These are phyloP conservation scores for Scalesia atractyloides DNA, from an alignment of 129 eudicot species.

Conservation along the genomic window DNA sequence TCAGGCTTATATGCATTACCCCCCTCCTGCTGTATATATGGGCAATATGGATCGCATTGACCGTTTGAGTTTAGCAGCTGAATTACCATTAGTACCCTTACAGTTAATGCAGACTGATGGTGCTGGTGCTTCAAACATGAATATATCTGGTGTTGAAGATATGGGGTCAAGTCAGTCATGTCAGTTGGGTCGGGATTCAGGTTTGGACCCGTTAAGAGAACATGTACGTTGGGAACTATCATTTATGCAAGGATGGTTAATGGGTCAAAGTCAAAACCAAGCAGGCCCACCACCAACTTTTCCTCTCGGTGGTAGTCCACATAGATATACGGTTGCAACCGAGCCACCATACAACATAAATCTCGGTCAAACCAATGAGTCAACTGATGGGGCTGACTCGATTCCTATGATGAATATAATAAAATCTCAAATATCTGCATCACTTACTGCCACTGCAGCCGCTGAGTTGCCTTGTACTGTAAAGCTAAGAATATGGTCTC, in stretches of 20 bases:
- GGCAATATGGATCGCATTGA: conserved; percentile 45
- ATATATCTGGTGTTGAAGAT: conserved; percentile 28
- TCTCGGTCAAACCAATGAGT: conserved; percentile 29
- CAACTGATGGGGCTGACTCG: conserved; percentile 32
- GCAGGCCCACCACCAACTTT: conserved; percentile 42
- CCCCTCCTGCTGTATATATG: conserved; percentile 54
- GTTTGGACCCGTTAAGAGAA: conserved; percentile 43
- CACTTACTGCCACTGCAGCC: conserved; percentile 58
- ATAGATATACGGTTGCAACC: conserved; percentile 36
- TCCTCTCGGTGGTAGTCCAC: conserved; percentile 39
- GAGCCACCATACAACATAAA: conserved; percentile 31
- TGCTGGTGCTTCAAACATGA: conserved; percentile 36
- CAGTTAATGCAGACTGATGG: conserved; percentile 18
- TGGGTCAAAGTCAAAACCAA: conserved; percentile 73
- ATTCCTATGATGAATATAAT: conserved; percentile 52
- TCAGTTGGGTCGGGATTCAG: conserved; percentile 21
- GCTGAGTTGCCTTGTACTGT: conserved; percentile 82
- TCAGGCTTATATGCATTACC: conserved; percentile 44
- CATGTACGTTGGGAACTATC: conserved; percentile 69
- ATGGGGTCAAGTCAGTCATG: conserved; percentile 13
- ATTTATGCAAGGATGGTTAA: conserved; percentile 74
- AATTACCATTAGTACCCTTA: conserved; percentile 53
- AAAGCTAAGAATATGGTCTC: conserved; percentile 68
- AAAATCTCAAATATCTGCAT: conserved; percentile 63
- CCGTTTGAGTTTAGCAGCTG: conserved; percentile 49